Evolutionary conservation across 495 filamentous ascomycete species (phyloP).

Genomic region (Cladorrhinum samala): DNA sequence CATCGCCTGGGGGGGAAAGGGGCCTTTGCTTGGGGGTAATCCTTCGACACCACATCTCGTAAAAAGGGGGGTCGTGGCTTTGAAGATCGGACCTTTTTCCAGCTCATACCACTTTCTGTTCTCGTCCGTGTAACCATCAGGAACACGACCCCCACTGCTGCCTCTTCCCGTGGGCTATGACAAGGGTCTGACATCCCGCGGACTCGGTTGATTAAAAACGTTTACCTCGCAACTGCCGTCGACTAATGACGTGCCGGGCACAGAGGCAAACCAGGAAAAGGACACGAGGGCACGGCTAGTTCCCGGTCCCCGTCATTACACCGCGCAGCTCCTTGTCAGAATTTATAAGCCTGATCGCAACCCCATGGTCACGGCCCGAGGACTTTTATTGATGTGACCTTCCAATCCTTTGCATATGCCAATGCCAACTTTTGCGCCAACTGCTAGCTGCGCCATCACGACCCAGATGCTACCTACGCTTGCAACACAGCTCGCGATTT

Average conservation of each 20-base stretch:
- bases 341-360: slow-evolving; percentile 3
- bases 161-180: background rate
- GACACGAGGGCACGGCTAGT: background rate
- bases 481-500: background rate
- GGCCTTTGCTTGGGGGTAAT: background rate
- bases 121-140: slow-evolving; percentile 7
- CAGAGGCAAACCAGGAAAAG: background rate
- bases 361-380: slow-evolving; percentile 4
- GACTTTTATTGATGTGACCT: slow-evolving; percentile 2
- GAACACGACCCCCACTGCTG: background rate
- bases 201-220: background rate
- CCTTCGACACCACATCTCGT: background rate
- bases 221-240: background rate
- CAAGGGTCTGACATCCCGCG: background rate
- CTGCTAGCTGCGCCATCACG: slow-evolving; percentile 1
- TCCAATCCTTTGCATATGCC: background rate
- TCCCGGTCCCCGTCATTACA: background rate
- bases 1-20: no score
- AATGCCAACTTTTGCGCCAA: background rate
- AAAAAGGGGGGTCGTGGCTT: no score
- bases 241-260: background rate
- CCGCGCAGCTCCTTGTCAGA: background rate
- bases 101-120: slow-evolving; percentile 13
- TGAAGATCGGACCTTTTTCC: background rate
- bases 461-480: background rate